phyloP scores from a whole-genome alignment of 208 protist species.

The Leishmania tropica region DNA sequence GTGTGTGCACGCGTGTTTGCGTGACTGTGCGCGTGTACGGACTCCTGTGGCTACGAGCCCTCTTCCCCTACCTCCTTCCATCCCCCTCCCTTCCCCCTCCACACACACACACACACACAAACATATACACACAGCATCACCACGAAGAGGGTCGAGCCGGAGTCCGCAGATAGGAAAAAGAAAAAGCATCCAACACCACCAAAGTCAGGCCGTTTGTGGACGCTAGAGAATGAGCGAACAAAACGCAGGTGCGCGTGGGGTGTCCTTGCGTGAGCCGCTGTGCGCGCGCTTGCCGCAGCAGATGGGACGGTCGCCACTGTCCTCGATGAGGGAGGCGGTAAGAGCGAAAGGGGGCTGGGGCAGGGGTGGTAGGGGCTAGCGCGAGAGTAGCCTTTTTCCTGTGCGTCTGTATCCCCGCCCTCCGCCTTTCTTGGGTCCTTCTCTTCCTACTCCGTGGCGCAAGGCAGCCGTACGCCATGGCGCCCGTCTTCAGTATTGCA shows the following conservation, averaged over 20 bases:
- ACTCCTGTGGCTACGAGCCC: not conserved
- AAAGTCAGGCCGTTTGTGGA: not conserved
- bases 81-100: not conserved
- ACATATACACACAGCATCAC: not conserved
- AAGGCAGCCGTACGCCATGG: not conserved
- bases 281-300: not conserved
- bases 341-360: no score
- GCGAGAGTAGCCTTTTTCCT: not conserved
- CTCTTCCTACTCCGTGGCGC: not conserved
- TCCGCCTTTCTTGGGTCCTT: not conserved
- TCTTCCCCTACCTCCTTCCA: not conserved
- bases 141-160: not conserved
- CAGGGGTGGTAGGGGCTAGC: not conserved
- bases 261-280: not conserved
- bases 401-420: not conserved
- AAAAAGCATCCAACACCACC: not conserved
- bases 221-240: not conserved
- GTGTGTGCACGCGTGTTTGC: not conserved
- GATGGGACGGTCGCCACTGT: not conserved
- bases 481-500: not conserved
- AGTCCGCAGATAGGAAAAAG: not conserved
- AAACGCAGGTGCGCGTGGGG: not conserved
- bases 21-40: not conserved
- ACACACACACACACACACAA: not conserved
- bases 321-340: not conserved